phyloP scores from a whole-genome alignment of 495 filamentous ascomycete genomes.

The Amniculicola lignicola region DNA sequence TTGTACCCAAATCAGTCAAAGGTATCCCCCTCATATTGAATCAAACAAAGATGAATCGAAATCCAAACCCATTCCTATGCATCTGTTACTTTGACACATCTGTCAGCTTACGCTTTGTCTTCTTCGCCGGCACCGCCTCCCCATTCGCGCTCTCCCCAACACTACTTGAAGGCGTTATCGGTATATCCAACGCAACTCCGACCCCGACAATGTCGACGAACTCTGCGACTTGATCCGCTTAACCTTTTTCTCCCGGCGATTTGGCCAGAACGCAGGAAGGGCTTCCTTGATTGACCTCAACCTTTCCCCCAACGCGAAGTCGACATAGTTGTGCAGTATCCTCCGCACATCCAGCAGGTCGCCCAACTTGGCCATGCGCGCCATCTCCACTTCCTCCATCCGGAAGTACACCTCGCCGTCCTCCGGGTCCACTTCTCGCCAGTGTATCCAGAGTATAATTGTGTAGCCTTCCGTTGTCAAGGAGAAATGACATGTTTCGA shows the following conservation, averaged over 20 bases:
- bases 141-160: neutral
- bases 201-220: conserved; percentile 2
- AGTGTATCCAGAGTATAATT: conserved; percentile 25
- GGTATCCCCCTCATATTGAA: too few species aligned
- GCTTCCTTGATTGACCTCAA: conserved; percentile 12
- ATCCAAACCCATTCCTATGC: neutral
- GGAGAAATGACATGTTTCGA: conserved; percentile 22
- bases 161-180: conserved; percentile 5
- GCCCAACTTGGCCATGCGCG: conserved; percentile 7
- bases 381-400: conserved; percentile 20
- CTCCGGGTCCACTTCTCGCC: conserved; percentile 13
- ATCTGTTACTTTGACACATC: neutral
- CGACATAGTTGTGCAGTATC: conserved; percentile 13
- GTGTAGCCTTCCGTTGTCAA: conserved; percentile 17
- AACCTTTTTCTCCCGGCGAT: conserved; percentile 5
- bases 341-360: conserved; percentile 9
- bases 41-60: too few species aligned
- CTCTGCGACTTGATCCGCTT: conserved; percentile 1
- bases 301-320: conserved; percentile 11
- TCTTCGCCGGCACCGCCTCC: conserved; percentile 4
- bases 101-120: conserved; percentile 5
- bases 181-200: conserved; percentile 1
- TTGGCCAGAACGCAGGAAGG: conserved; percentile 10
- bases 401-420: conserved; percentile 12
- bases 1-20: too few species aligned